These are phyloP conservation scores for Spinellus fusiger DNA, from an alignment of 192 early-diverging fungal genomes.

Conservation along the genomic window DNA sequence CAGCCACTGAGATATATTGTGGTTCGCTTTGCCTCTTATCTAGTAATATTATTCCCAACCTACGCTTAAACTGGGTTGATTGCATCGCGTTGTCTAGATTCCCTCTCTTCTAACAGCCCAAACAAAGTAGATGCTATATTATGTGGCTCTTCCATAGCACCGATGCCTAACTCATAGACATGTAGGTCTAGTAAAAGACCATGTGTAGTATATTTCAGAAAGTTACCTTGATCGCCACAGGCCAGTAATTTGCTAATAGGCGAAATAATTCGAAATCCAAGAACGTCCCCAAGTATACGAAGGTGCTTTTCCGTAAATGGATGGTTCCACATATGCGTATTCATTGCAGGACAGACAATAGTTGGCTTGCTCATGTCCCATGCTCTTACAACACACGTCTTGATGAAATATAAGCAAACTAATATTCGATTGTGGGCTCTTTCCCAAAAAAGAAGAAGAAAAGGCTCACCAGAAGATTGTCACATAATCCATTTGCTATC, in stretches of 20 bases:
- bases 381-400: slow-evolving; percentile 86
- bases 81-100: no score
- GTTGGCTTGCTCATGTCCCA: slow-evolving; percentile 73
- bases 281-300: slow-evolving; percentile 34
- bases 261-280: slow-evolving; percentile 62
- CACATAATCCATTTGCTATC: slow-evolving; percentile 83
- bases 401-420: not conserved
- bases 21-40: no score
- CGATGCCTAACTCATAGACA: slow-evolving; percentile 45
- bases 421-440: not conserved
- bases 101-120: not conserved
- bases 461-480: slow-evolving; percentile 73
- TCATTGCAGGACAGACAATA: slow-evolving; percentile 92
- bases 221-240: slow-evolving; percentile 81
- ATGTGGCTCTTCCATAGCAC: slow-evolving; percentile 77
- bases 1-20: no score
- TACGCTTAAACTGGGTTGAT: no score
- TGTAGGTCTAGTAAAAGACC: not conserved
- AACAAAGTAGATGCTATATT: not conserved
- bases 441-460: not conserved
- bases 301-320: slow-evolving; percentile 78
- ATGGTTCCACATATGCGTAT: slow-evolving; percentile 95
- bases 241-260: slow-evolving; percentile 84
- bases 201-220: not conserved
- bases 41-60: no score